These are phyloP conservation scores for Rhodotorula mucilaginosa DNA, from an alignment of 1,284 basidiomycete species.

Conservation along the genomic window DNA sequence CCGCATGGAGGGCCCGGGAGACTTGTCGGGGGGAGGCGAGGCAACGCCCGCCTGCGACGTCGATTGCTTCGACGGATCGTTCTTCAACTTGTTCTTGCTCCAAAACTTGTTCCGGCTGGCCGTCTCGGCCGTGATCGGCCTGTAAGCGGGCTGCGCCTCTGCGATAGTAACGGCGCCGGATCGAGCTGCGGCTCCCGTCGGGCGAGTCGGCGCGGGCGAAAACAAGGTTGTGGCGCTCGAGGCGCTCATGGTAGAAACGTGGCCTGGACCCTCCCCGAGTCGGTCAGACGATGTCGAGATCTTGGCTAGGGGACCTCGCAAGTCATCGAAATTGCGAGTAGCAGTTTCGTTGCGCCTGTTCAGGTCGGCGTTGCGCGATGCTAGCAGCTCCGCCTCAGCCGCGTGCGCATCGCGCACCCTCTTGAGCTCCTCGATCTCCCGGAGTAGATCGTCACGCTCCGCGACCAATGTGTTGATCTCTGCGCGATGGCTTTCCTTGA, in stretches of 20 bases:
- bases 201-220: not conserved
- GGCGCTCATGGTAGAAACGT: constrained; percentile 38
- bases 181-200: too few relatives aligned
- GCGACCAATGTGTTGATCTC: constrained; percentile 81
- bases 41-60: not conserved
- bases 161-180: constrained; percentile 3
- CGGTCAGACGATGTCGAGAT: constrained; percentile 31
- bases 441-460: constrained; percentile 71
- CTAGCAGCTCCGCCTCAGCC: constrained; percentile 85
- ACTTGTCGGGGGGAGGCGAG: not conserved
- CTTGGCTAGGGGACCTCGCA: constrained; percentile 47
- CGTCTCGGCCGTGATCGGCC: constrained; percentile 51
- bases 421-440: constrained; percentile 84
- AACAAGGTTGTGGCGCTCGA: constrained; percentile 16
- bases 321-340: constrained; percentile 66
- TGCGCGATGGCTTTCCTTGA: constrained; percentile 81
- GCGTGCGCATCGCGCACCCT: constrained; percentile 80
- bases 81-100: constrained; percentile 51
- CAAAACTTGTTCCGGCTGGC: constrained; percentile 55
- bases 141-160: constrained; percentile 18
- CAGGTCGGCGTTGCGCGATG: constrained; percentile 87
- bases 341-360: constrained; percentile 80
- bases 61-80: not conserved
- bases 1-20: constrained; percentile 14
- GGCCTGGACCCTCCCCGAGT: constrained; percentile 15